A percentile compares a stretch with the other conserved stretches of the same genome.
These are phyloP conservation scores for Wickerhamiella alocasiicola DNA, from an alignment of 805 yeast genomes.

Conservation along the genomic window DNA sequence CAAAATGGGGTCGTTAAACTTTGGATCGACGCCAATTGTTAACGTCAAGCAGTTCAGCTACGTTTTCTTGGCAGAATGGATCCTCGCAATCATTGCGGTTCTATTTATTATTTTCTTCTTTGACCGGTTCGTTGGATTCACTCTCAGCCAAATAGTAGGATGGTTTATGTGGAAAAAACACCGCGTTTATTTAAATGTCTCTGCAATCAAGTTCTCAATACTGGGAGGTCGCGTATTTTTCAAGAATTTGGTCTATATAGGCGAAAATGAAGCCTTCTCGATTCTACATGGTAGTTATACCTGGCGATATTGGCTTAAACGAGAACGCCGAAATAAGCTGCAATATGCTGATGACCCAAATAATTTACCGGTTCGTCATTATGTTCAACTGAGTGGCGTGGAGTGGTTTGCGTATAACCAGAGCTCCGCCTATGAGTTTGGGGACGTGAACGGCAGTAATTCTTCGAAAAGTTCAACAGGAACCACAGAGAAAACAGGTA, in stretches of 20 bases:
- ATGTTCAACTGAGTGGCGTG: constrained; percentile 55
- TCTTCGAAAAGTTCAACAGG: too few species aligned
- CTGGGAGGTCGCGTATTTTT: constrained; percentile 75
- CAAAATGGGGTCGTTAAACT: constrained; percentile 10
- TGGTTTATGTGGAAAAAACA: constrained; percentile 51
- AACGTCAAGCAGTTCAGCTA: constrained; percentile 33
- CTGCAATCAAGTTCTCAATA: constrained; percentile 62
- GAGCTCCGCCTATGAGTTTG: constrained; percentile 55
- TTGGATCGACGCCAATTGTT: constrained; percentile 22
- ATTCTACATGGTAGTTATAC: constrained; percentile 62
- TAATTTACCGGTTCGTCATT: constrained; percentile 42
- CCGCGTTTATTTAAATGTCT: constrained; percentile 49
- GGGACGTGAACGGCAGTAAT: constrained; percentile 27
- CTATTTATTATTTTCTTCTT: constrained; percentile 62
- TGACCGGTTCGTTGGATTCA: constrained; percentile 54
- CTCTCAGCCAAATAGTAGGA: constrained; percentile 40
- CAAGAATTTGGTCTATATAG: constrained; percentile 59
- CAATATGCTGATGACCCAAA: constrained; percentile 30
- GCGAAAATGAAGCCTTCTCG: constrained; percentile 60
- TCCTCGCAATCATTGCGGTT: constrained; percentile 49
- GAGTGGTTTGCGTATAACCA: constrained; percentile 79
- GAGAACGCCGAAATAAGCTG: constrained; percentile 26
- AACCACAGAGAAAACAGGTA: not conserved
- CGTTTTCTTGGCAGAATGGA: constrained; percentile 82
- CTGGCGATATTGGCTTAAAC: constrained; percentile 80